Conservation (phyloP, 2,329 filamentous ascomycete species). For the Neofusicoccum kwambonambiense region DNA sequence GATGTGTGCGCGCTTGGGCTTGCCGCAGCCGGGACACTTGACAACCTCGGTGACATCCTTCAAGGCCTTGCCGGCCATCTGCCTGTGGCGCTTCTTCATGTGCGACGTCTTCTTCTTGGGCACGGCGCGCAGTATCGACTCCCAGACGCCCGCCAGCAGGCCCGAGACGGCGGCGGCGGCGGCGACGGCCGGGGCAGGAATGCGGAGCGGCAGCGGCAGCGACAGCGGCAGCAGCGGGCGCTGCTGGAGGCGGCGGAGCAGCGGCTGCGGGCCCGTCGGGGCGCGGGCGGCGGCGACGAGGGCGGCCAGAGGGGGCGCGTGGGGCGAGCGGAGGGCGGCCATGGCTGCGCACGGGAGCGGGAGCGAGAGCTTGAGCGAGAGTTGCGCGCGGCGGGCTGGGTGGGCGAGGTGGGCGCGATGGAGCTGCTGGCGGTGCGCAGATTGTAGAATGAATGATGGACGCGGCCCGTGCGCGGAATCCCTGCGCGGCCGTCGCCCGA, state of each 20-base stretch:
- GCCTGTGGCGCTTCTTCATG: constrained; percentile 87
- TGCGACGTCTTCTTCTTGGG: constrained; percentile 99
- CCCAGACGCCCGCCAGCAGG: constrained; percentile 83
- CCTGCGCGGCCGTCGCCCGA: constrained; percentile 15
- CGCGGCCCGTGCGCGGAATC: constrained; percentile 6
- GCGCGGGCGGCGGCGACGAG: constrained; percentile 30
- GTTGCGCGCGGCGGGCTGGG: constrained; percentile 30
- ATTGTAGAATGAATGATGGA: neutral
- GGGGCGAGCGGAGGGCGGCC: constrained; percentile 2
- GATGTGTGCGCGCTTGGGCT: constrained; percentile 82
- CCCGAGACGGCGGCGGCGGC: constrained; percentile 40
- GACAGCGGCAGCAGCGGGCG: constrained; percentile 57
- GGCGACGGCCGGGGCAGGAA: constrained; percentile 50
- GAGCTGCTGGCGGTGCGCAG: constrained; percentile 37
- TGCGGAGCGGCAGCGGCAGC: constrained; percentile 59
- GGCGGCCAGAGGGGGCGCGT: neutral
- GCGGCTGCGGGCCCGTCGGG: constrained; percentile 29
- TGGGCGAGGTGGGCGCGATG: constrained; percentile 33
- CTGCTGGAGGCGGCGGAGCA: constrained; percentile 47
- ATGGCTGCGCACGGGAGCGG: constrained; percentile 1
- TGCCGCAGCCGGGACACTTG: constrained; percentile 85
- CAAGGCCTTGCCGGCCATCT: constrained; percentile 92
- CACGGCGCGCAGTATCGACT: constrained; percentile 84
- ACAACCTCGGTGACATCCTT: constrained; percentile 87
- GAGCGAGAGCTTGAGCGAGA: neutral